These are phyloP conservation scores for Fusarium piperis DNA, from an alignment of 2,329 filamentous ascomycete species.

Conservation along the genomic window DNA sequence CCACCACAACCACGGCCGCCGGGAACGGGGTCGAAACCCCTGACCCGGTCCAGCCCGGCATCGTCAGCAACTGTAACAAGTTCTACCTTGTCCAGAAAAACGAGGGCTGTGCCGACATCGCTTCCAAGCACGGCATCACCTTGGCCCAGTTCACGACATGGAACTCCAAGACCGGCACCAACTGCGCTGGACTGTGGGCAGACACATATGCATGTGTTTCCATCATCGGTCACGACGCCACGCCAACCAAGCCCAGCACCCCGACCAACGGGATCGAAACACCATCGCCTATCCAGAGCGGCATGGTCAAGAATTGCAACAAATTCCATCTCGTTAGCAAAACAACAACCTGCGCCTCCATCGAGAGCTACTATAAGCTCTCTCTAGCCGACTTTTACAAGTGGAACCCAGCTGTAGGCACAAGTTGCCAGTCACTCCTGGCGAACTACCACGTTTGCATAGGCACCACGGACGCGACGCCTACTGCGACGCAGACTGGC, in stretches of 20 bases:
- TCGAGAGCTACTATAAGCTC: constrained; percentile 12
- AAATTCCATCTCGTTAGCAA: constrained; percentile 14
- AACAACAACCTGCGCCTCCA: neutral
- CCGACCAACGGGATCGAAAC: neutral
- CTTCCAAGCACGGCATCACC: neutral
- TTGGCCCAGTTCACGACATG: neutral
- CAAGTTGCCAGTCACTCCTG: neutral
- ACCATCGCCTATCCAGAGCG: neutral
- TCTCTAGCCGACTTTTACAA: neutral
- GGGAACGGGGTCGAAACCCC: neutral
- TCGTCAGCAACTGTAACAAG: neutral
- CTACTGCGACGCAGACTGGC: neutral
- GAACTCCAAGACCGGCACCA: neutral
- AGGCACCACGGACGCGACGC: neutral
- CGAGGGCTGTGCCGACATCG: neutral
- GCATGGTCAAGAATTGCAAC: constrained; percentile 26
- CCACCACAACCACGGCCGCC: neutral
- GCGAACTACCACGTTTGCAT: neutral
- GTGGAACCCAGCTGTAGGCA: neutral
- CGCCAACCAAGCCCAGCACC: neutral
- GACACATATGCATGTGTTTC: neutral
- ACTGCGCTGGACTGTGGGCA: neutral
- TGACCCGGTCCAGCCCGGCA: neutral
- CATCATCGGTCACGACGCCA: neutral
- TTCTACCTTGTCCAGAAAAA: neutral